Base-by-base conservation (phyloP, 331 rosid species). In the Dryas integrifolia region DNA sequence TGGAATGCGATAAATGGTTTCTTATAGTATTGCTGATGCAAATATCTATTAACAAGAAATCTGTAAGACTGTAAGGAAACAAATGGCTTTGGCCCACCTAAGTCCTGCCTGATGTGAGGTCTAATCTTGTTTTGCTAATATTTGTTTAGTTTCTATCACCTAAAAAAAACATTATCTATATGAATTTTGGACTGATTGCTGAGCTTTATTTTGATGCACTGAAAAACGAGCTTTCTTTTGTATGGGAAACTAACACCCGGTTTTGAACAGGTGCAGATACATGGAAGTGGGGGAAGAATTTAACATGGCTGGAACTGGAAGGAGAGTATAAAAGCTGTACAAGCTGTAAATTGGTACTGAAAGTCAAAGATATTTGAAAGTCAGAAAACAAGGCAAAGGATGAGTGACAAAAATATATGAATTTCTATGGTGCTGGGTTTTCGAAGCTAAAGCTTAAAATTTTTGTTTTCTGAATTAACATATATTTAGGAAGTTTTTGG, bases 221-320 rank as follows among this genome's bases (percentile, higher is more conserved):
- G 73, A 41, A 15, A 38, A 30, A 1, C 52, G 14, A 67, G 59
- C 30, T 52, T 68, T 69, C 62, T 69, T 16, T 49, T 39, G 47
- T 41, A 4, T 14, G 16, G 38, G 49, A 69, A 16, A n/a, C 1
- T 3, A 52, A 15, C 7, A 5, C 0, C 2, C 2, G 3, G 15
- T 46, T 9, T 39, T 52, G 55, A 11, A 38, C 73, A n/a, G 61
- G 73, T 16, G 38, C 50, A 9, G 49, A n/a, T 14, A 1, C 39
- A 5, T 68, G 45, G 48, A 38, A 61, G 61, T 21, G 58, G 3
- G 18, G 49, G 38, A 68, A 38, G 59, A 39, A 39, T 11, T 39
- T 69, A 61, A 51, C 18, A 39, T 5, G 73, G 5, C 73, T 39
- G 14, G 73, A 38, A 9, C 38, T 10, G 49, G 49, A 51, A 48